Percentiles rank a stretch among this genome's conserved stretches.
Evolutionary conservation across 78 protist genomes (phyloP).

Genomic region (Guillardia theta): DNA sequence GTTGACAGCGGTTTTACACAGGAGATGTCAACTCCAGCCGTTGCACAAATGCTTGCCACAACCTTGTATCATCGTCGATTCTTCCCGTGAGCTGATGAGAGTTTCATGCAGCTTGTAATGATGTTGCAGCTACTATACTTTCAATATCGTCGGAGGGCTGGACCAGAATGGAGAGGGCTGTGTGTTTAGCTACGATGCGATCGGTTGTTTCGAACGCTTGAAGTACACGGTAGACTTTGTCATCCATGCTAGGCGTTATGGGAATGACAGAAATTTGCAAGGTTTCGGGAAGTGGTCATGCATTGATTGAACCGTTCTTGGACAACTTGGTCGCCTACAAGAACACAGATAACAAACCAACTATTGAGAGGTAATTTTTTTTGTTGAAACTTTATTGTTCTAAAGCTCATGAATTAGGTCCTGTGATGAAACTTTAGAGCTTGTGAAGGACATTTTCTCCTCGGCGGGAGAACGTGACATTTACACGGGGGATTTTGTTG

Average conservation of each 20-base stretch:
- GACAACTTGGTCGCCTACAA: conserved; percentile 83
- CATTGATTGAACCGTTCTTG: conserved; percentile 89
- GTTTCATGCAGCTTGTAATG: too few relatives aligned
- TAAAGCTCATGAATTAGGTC: too few relatives aligned
- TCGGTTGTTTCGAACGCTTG: conserved; percentile 87
- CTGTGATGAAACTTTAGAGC: conserved; percentile 9
- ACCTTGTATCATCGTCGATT: conserved; percentile 94
- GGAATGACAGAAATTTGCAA: background rate
- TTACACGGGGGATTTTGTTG: conserved; percentile 83
- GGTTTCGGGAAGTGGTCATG: conserved; percentile 25
- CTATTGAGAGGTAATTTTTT: background rate
- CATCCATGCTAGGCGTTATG: background rate
- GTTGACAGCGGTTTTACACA: too few relatives aligned
- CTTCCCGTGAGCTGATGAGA: too few relatives aligned
- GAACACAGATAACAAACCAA: background rate
- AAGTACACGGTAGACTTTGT: conserved; percentile 46
- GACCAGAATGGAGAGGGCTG: conserved; percentile 83
- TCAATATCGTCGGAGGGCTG: conserved; percentile 89
- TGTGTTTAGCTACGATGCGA: conserved; percentile 93
- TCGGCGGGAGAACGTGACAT: conserved; percentile 98
- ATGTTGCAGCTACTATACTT: conserved; percentile 92
- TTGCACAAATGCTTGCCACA: conserved; percentile 88
- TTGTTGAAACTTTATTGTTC: too few relatives aligned
- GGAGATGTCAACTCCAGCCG: conserved; percentile 73
- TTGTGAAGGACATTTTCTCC: conserved; percentile 82